Evolutionary conservation across 345 rosid species (phyloP), one percentile per base, ranked within the genome.

Genomic region (Eucalyptus lansdowneana): DNA sequence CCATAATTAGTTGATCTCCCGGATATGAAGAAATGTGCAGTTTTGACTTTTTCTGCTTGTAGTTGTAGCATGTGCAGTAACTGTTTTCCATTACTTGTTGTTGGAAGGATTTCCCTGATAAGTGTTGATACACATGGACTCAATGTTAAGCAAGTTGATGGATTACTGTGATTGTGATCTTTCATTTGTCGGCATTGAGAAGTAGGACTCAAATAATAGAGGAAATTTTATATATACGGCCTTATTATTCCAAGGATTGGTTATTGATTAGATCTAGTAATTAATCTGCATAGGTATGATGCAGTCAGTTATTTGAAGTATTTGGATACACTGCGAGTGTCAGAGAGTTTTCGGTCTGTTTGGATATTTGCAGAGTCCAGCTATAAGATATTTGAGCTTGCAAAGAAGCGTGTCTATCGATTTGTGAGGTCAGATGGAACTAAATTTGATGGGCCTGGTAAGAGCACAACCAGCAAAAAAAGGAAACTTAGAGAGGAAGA

Each of bases 281-380:
- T 87, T 40, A 69, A 25, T 87, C 87, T 89, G 81, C 27, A 50
- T 91, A 98, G 99, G 96, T 98, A 98, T 92, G 99, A 98, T 95
- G 99, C 99, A 42, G 99, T 97, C 90, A 96, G 96, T 92, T 98
- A 89, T 95, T 93, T 97, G 91, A 98, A 98, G 98, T 98, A 96
- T 89, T 95, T 98, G 98, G 97, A 98, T 93, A 96, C 99, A 21
- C 93, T 96, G 50, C 94, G 99, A 91, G 99, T 97, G 87, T 95
- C 99, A 4, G 98, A 98, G 95, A 98, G 98, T 93, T 97, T 95
- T 92, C 95, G 97, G n/a, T 96, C 99, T 89, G 99, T 98, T 89
- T 98, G 99, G 99, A 95, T 98, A 93, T 98, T 98, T 95, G 98
- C 99, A 50, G 99, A 97, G 93, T 93, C 99, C 76, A 97, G 99